Base-by-base conservation (phyloP, 371 early-diverging fungal species). In the Mucor sp. region DNA sequence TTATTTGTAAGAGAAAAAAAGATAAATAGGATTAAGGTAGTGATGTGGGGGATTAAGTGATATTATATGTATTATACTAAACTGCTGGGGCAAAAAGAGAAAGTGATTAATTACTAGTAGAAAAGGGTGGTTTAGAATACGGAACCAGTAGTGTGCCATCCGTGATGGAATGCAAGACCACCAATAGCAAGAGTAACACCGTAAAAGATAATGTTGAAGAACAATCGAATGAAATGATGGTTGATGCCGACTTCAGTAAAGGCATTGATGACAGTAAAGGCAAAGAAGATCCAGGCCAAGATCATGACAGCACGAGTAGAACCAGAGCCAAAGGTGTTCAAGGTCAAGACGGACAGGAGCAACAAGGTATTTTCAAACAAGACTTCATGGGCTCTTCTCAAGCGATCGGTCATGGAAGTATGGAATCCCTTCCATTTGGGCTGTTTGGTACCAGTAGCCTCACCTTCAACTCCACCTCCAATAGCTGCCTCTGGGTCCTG, bases 341-440 rank as follows among this genome's bases (percentile, higher is more conserved):
- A 59, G 2, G 57, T 65, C 43, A 77, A 44, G 23, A 74, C 74
- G 32, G 77, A 70, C 28, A 83, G 63, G 5, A 83, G 66, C 32
- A 82, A 48, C 9, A 79, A 43, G 12, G 76, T 74, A 39, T 80
- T 76, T 60, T 82, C 82, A 50, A 71, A 59, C 27, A 79, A 64
- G 15, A 77, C 69, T 12, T 70, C 63, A 61, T 80, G 72, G 15
- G 76, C 62, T 60, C 70, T 68, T 41, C 41, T 50, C 17, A 70
- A 58, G 25, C 63, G 60, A 8, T 67, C 67, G 37, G 35, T 14
- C 23, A 70, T 12, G 6, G 70, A 43, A 30, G 50, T 23, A n/a
- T 65, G 33, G 0, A 35, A 15, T 14, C n/a, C 37, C 12, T 61
- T 17, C 65, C 50, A 72, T 30, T 14, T 60, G 12, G 35, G 21